These are phyloP conservation scores for Paramyrothecium roridum DNA, from an alignment of 2,329 filamentous ascomycete species.

Conservation along the genomic window DNA sequence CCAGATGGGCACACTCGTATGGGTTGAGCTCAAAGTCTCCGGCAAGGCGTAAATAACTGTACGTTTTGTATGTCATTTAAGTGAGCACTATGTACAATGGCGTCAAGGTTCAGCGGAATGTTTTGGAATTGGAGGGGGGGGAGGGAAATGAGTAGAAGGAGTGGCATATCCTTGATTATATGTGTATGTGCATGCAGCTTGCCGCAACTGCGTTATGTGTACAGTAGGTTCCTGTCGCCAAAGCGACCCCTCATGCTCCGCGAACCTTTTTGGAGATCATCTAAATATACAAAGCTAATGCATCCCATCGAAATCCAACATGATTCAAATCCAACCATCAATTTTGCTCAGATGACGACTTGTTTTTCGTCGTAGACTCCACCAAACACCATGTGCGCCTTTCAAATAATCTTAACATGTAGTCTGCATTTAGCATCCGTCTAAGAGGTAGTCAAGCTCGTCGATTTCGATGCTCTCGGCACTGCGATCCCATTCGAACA, in stretches of 20 bases:
- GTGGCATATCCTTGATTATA: constrained; percentile 20
- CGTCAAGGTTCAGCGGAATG: not conserved
- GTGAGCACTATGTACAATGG: constrained; percentile 8
- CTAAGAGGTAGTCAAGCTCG: constrained; percentile 85
- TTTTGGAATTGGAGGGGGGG: not conserved
- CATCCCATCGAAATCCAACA: not conserved
- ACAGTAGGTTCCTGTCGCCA: not conserved
- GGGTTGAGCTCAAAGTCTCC: constrained; percentile 52
- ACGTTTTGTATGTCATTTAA: no score
- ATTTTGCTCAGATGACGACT: not conserved
- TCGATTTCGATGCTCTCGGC: constrained; percentile 90
- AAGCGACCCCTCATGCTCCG: not conserved
- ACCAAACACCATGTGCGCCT: not conserved
- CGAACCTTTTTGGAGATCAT: not conserved
- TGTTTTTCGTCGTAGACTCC: not conserved
- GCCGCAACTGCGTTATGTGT: not conserved
- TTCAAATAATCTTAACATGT: constrained; percentile 19
- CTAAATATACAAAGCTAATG: not conserved
- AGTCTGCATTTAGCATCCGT: constrained; percentile 60
- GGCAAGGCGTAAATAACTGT: constrained; percentile 12
- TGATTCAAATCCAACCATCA: not conserved
- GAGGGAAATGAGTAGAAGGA: constrained; percentile 15
- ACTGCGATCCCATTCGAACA: constrained; percentile 62
- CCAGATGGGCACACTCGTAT: constrained; percentile 56
- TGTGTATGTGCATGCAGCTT: constrained; percentile 28